Evolutionary conservation across 495 filamentous ascomycete genomes (phyloP).

Genomic region (Penicillium diatomitis): DNA sequence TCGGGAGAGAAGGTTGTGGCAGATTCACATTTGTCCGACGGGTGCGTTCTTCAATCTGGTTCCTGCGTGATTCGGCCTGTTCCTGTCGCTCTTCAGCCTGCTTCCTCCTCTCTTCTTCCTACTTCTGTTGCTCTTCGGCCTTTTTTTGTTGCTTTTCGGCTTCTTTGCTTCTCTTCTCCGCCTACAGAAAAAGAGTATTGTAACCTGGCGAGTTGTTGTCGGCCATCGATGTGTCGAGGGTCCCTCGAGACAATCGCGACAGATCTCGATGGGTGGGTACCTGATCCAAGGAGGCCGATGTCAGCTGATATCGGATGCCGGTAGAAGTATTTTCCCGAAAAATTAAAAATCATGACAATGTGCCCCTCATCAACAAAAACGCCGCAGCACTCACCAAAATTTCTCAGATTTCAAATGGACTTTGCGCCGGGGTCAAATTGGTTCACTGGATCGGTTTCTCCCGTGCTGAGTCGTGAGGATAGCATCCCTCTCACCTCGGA

Average conservation of each 20-base stretch:
- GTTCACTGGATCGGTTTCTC: conserved; percentile 14
- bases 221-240: background rate
- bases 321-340: background rate
- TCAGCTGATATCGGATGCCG: background rate
- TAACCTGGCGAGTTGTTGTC: background rate
- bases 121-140: too few relatives aligned
- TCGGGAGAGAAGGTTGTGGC: background rate
- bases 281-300: background rate
- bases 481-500: conserved; percentile 18
- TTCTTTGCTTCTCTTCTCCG: background rate
- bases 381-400: background rate
- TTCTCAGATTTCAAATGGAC: background rate
- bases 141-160: too few relatives aligned
- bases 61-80: too few relatives aligned
- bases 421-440: conserved; percentile 11
- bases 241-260: background rate
- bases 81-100: too few relatives aligned
- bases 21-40: background rate
- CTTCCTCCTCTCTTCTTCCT: too few relatives aligned
- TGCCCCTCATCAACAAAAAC: conserved; percentile 1
- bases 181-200: background rate
- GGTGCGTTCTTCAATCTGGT: background rate
- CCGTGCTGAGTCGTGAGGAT: conserved; percentile 15
- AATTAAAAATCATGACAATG: background rate
- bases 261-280: background rate